These are phyloP conservation scores for Candida endomychidarum DNA, from an alignment of 805 yeast species.

Conservation along the genomic window DNA sequence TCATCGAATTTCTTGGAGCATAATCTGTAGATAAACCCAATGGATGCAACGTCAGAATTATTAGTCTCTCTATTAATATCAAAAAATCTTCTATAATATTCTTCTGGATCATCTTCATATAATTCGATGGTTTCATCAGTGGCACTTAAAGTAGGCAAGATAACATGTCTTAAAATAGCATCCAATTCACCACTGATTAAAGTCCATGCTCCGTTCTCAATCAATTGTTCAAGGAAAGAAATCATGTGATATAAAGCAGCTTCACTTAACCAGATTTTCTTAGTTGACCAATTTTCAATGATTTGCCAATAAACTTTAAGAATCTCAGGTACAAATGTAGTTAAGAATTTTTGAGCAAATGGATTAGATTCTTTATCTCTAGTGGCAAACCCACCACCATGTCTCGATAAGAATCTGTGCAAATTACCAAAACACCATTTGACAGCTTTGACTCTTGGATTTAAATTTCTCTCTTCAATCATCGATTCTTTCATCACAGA, in stretches of 20 bases:
- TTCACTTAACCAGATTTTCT: conserved; percentile 41
- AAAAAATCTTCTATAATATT: conserved; percentile 43
- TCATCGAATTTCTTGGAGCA: conserved; percentile 41
- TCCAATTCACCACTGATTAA: conserved; percentile 39
- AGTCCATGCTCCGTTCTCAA: conserved; percentile 40
- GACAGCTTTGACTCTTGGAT: conserved; percentile 44
- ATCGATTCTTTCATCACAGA: conserved; percentile 32
- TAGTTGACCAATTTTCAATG: conserved; percentile 41
- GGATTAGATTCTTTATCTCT: conserved; percentile 28
- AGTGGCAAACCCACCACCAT: conserved; percentile 41
- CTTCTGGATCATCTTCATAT: conserved; percentile 48
- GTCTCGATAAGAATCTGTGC: conserved; percentile 40
- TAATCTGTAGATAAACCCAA: conserved; percentile 44
- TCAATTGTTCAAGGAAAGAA: conserved; percentile 41
- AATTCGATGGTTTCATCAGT: conserved; percentile 38
- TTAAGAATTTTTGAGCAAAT: conserved; percentile 33
- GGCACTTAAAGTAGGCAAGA: conserved; percentile 43
- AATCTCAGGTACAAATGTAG: conserved; percentile 43
- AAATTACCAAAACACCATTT: conserved; percentile 48
- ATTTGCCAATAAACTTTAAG: conserved; percentile 43
- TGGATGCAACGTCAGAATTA: conserved; percentile 51
- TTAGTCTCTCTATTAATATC: conserved; percentile 49
- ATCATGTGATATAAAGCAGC: conserved; percentile 43
- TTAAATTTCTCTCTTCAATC: conserved; percentile 28
- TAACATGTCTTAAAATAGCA: conserved; percentile 39